Evolutionary conservation across 306 rosid genomes (phyloP), one percentile per base, ranked within the genome.

Genomic region (Purshia tridentata): DNA sequence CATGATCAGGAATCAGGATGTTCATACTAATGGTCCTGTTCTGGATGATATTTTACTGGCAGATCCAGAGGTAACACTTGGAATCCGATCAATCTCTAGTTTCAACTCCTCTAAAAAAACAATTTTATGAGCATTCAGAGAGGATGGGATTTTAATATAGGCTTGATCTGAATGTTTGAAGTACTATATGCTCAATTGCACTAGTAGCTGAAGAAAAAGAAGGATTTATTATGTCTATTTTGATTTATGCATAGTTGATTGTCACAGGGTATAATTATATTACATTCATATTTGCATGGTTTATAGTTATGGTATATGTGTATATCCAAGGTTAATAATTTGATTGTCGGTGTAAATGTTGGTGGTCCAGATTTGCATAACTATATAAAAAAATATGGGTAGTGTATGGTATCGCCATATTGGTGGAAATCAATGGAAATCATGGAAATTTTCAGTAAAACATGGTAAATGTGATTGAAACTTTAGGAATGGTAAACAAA

Each of bases 11-110:
- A 88, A 83, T 67, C 98, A 94, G 84, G 98, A 83, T 72, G 87
- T 89, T 70, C 98, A 94, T 75, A 74, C 89, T 70, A 94, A 94
- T 76, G 98, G 98, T 77, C 91, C 90, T 74, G 94, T 94, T 85
- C 81, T 94, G 66, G 98, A 94, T 84, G 98, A 94, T 62, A 80
- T 66, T 76, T 71, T 94, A 84, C 89, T 94, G 46, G 87, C 89
- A 42, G 98, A 94, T 84, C 87, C 83, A 59, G 92, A 89, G 98
- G 98, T 94, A 89, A 81, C 42, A 18, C 71, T 53, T 65, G 50
- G 50, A 76, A 15, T 37, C 51, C 45, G 50, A 9, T 42, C 41
- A 16, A 45, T 61, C 42, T 68, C 41, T 75, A 20, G 41, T 22
- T 61, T 39, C 29, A 45, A 46, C 22, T 74, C 16, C 19, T 61